phyloP scores from a whole-genome alignment of 1,284 basidiomycete species.

The Puccinia polysora region DNA sequence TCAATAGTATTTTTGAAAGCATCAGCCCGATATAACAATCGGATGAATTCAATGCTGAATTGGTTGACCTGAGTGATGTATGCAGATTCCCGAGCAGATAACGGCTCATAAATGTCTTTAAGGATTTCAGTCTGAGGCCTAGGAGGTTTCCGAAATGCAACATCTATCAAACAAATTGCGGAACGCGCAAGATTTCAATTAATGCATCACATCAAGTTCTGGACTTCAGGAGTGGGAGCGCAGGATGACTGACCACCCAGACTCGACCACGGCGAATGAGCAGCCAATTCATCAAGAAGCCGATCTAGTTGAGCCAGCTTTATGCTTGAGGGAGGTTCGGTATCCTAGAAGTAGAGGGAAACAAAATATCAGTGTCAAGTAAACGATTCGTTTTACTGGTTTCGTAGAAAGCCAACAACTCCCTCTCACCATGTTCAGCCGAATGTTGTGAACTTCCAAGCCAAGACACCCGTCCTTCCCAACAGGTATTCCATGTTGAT shows the following conservation, averaged over 20 bases:
- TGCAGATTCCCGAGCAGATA: conserved; percentile 19
- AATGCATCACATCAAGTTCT: conserved; percentile 26
- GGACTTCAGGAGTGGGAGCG: conserved; percentile 46
- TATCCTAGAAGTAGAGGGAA: conserved; percentile 51
- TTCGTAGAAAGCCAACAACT: not conserved
- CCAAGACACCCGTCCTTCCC: conserved; percentile 66
- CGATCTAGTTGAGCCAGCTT: conserved; percentile 59
- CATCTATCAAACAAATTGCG: not conserved
- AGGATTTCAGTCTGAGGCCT: conserved; percentile 5
- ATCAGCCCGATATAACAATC: conserved; percentile 43
- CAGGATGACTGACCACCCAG: conserved; percentile 53
- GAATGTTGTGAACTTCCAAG: conserved; percentile 59
- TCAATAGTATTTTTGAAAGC: conserved; percentile 56
- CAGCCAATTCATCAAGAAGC: conserved; percentile 68
- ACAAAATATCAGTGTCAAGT: conserved; percentile 43
- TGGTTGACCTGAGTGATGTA: conserved; percentile 32
- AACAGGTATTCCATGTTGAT: conserved; percentile 48
- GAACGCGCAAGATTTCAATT: not conserved
- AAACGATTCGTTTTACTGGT: not conserved
- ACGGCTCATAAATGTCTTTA: conserved; percentile 1
- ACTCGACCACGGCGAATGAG: conserved; percentile 63
- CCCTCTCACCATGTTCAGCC: conserved; percentile 52
- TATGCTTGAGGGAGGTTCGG: conserved; percentile 41
- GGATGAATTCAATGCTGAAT: not conserved
- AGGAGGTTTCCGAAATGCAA: conserved; percentile 4